These are phyloP conservation scores for Casuarina glauca DNA, from an alignment of 306 rosid species.

Conservation along the genomic window DNA sequence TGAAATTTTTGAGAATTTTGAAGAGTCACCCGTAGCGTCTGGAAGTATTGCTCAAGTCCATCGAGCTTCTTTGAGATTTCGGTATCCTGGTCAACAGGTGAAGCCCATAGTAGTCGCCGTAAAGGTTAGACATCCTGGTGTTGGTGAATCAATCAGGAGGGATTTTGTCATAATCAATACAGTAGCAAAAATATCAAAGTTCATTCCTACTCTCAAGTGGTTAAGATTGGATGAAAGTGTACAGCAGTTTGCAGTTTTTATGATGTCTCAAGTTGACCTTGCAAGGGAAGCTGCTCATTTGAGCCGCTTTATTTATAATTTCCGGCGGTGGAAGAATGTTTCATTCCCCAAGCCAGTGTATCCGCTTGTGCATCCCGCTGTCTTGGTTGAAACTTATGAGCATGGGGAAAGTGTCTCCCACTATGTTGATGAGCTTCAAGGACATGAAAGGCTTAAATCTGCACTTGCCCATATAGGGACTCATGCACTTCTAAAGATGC, in stretches of 20 bases:
- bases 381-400: constrained; percentile 94
- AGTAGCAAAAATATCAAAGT: constrained; percentile 68
- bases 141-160: constrained; percentile 94
- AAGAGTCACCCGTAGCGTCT: constrained; percentile 92
- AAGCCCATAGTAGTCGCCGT: constrained; percentile 85
- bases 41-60: constrained; percentile 99
- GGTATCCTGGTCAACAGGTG: constrained; percentile 85
- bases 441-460: constrained; percentile 73
- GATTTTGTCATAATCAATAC: constrained; percentile 83
- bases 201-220: constrained; percentile 88
- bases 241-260: constrained; percentile 97
- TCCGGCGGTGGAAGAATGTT: constrained; percentile 93
- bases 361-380: constrained; percentile 98
- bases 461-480: constrained; percentile 98
- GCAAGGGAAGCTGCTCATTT: constrained; percentile 99
- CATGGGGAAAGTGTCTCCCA: constrained; percentile 88
- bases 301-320: constrained; percentile 93
- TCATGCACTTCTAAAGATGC: constrained; percentile 97
- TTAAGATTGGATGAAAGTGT: constrained; percentile 98
- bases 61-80: constrained; percentile 77
- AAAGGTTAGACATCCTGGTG: constrained; percentile 98
- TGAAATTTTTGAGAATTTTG: constrained; percentile 92
- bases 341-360: constrained; percentile 97
- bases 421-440: constrained; percentile 82
- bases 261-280: constrained; percentile 99